Percentiles rank a stretch among this genome's conserved stretches.
Evolutionary conservation across 2,329 filamentous ascomycete genomes (phyloP).

Genomic region (Cryoendolithus antarcticus): DNA sequence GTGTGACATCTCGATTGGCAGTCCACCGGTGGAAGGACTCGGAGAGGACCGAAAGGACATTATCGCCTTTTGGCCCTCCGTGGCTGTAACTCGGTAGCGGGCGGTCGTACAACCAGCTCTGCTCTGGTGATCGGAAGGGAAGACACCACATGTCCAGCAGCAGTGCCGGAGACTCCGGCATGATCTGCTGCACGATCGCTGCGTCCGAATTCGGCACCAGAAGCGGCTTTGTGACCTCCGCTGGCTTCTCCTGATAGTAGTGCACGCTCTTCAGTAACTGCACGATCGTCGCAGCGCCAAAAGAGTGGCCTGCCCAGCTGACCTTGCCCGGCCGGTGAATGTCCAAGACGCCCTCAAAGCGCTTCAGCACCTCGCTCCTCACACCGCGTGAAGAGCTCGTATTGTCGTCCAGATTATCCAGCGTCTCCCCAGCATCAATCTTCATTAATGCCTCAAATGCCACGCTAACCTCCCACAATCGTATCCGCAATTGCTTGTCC

Average conservation of each 20-base stretch:
- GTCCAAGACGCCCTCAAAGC: constrained; percentile 51
- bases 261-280: constrained; percentile 72
- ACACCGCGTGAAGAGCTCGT: constrained; percentile 24
- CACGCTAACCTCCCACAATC: constrained; percentile 66
- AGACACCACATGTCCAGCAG: constrained; percentile 75
- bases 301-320: constrained; percentile 68
- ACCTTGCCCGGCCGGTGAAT: constrained; percentile 61
- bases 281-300: constrained; percentile 60
- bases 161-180: constrained; percentile 50
- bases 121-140: constrained; percentile 52
- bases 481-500: constrained; percentile 60
- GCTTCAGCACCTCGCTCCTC: constrained; percentile 37
- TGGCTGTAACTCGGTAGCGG: constrained; percentile 56
- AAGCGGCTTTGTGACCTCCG: constrained; percentile 42
- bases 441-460: constrained; percentile 55
- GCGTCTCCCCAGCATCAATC: constrained; percentile 45
- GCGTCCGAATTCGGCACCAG: constrained; percentile 47
- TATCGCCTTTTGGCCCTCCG: constrained; percentile 39
- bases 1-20: constrained; percentile 57
- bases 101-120: constrained; percentile 52
- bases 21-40: constrained; percentile 70
- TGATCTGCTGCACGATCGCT: constrained; percentile 53
- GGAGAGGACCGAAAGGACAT: constrained; percentile 59
- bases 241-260: constrained; percentile 38
- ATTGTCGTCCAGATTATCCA: constrained; percentile 35